Conservation (phyloP, 2,329 filamentous ascomycete genomes). For the Plectosphaerella cucumerina region DNA sequence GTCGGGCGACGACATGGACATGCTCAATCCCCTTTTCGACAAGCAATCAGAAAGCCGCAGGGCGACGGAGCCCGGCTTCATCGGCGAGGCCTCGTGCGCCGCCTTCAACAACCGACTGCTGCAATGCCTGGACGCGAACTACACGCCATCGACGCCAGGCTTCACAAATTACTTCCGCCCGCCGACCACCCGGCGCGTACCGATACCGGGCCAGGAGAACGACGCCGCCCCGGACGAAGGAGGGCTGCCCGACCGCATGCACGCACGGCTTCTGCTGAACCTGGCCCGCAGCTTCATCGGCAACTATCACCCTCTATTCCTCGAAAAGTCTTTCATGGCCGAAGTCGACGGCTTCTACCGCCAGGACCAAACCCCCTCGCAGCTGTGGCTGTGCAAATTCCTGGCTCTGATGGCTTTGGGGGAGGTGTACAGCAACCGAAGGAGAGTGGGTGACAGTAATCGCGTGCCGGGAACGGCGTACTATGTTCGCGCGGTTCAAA, state of each 20-base stretch:
- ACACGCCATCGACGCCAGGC: slow-evolving; percentile 19
- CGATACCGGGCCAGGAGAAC: background rate
- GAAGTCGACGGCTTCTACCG: slow-evolving; percentile 30
- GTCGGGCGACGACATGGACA: slow-evolving; percentile 6
- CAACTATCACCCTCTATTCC: slow-evolving; percentile 25
- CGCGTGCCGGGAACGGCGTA: slow-evolving; percentile 38
- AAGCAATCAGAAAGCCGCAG: slow-evolving; percentile 12
- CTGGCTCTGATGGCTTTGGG: slow-evolving; percentile 39
- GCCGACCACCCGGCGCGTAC: background rate
- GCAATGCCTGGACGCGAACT: slow-evolving; percentile 21
- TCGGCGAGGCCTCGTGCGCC: slow-evolving; percentile 23
- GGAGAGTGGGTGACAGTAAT: slow-evolving; percentile 18
- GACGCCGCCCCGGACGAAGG: background rate
- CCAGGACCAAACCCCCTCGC: slow-evolving; percentile 20
- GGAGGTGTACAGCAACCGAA: slow-evolving; percentile 37
- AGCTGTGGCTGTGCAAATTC: slow-evolving; percentile 35
- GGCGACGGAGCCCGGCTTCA: slow-evolving; percentile 19
- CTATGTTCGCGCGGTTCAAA: slow-evolving; percentile 32
- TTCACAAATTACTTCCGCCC: slow-evolving; percentile 20
- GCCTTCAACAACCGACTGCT: slow-evolving; percentile 21
- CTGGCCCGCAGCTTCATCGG: slow-evolving; percentile 23
- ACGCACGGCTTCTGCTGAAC: slow-evolving; percentile 22
- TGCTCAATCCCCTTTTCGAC: slow-evolving; percentile 24
- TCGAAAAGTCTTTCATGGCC: slow-evolving; percentile 30
- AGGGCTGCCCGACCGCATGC: slow-evolving; percentile 15